A percentile compares a stretch with the other conserved stretches of the same genome.
Conservation (phyloP, 2,329 filamentous ascomycete genomes). For the Bipolaris victoriae region DNA sequence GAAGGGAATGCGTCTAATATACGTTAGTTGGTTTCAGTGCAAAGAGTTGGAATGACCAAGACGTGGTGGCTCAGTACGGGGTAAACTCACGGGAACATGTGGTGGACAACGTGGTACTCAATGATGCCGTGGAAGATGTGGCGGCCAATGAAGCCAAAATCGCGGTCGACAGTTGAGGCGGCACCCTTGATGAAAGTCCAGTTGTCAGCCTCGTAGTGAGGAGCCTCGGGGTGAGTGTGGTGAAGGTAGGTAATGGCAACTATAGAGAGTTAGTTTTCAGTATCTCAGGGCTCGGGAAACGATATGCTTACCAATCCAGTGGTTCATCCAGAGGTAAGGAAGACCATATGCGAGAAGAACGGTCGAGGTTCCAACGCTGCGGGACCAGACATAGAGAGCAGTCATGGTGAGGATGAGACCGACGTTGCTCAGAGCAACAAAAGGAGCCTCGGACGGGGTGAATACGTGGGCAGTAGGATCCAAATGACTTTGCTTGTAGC, state of each 20-base stretch:
- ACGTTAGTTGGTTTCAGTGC: constrained; percentile 8
- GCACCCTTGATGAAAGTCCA: constrained; percentile 70
- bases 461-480: constrained; percentile 28
- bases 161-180: constrained; percentile 67
- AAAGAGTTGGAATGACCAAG: no score
- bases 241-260: constrained; percentile 78
- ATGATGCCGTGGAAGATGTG: constrained; percentile 72
- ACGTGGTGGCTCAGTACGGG: not conserved
- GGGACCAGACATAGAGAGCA: constrained; percentile 60
- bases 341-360: constrained; percentile 66
- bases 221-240: constrained; percentile 66
- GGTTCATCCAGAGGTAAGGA: constrained; percentile 73
- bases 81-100: constrained; percentile 59
- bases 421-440: constrained; percentile 26
- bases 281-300: not conserved
- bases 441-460: constrained; percentile 24
- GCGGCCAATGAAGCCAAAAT: constrained; percentile 68
- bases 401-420: constrained; percentile 33
- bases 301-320: constrained; percentile 61
- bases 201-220: constrained; percentile 63
- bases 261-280: constrained; percentile 4
- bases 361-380: constrained; percentile 62
- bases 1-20: constrained; percentile 32
- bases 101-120: constrained; percentile 68
- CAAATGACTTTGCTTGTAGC: constrained; percentile 31